A percentile compares a stretch with the other conserved stretches of the same genome.
These are phyloP conservation scores for Hanseniaspora clermontiae DNA, from an alignment of 805 yeast species.

Conservation along the genomic window DNA sequence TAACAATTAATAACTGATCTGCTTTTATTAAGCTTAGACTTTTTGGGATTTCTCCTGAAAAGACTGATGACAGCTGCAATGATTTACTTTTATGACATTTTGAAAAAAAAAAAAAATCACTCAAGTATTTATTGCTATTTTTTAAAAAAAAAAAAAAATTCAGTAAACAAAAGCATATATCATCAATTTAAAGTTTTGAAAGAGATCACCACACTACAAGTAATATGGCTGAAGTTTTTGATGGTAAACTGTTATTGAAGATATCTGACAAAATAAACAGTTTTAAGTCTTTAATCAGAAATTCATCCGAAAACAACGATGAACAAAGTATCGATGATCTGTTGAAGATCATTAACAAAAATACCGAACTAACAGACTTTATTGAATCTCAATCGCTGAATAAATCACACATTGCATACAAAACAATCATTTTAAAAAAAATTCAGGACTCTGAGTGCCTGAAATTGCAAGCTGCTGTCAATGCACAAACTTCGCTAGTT, in stretches of 20 bases:
- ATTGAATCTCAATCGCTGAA: not conserved
- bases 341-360: not conserved
- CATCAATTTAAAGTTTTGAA: not conserved
- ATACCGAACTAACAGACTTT: not conserved
- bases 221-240: not conserved
- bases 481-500: not conserved
- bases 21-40: no score
- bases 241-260: not conserved
- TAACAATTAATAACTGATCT: no score
- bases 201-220: not conserved
- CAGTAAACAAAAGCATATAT: not conserved
- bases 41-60: no score
- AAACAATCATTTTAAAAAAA: constrained; percentile 8
- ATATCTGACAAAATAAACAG: not conserved
- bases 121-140: no score
- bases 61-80: no score
- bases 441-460: not conserved
- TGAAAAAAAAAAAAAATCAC: no score
- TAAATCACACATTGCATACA: not conserved
- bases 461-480: not conserved
- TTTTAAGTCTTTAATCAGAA: not conserved
- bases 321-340: not conserved
- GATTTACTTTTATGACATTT: not conserved
- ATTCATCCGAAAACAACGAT: not conserved
- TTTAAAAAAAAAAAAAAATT: no score